Conservation (phyloP, 768 basidiomycete species). For the Podaxis pistillaris region DNA sequence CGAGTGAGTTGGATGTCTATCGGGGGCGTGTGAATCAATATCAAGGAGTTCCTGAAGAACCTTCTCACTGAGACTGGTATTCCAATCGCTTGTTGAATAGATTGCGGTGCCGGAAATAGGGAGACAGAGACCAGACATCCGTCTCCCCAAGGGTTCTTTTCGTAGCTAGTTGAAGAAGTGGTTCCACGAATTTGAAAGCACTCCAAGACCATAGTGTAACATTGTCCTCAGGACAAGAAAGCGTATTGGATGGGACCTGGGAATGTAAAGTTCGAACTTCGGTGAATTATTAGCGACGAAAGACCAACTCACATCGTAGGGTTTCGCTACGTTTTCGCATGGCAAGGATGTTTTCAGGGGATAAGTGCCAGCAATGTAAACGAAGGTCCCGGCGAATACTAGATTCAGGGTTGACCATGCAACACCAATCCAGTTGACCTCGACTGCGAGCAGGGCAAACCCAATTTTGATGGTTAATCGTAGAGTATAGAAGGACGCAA, state of each 20-base stretch:
- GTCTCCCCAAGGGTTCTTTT: constrained; percentile 45
- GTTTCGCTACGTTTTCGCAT: constrained; percentile 46
- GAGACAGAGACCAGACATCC: constrained; percentile 66
- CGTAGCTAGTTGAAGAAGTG: constrained; percentile 52
- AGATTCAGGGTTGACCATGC: constrained; percentile 27
- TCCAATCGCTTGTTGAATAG: constrained; percentile 61
- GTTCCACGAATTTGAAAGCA: constrained; percentile 63
- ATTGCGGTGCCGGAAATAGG: constrained; percentile 66
- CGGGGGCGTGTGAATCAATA: neutral
- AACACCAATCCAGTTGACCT: constrained; percentile 16
- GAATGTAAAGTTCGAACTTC: neutral
- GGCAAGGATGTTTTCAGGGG: constrained; percentile 48
- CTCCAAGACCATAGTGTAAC: constrained; percentile 66
- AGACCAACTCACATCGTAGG: constrained; percentile 40
- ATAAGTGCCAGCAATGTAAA: constrained; percentile 54
- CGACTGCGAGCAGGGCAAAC: constrained; percentile 25
- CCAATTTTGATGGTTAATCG: constrained; percentile 36
- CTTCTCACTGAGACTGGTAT: constrained; percentile 42
- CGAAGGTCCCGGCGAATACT: constrained; percentile 33
- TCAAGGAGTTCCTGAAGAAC: neutral
- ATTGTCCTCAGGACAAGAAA: constrained; percentile 65
- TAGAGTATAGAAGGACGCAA: constrained; percentile 37
- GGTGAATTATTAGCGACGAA: neutral
- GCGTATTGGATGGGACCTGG: constrained; percentile 46
- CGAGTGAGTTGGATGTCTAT: constrained; percentile 53